Conservation (phyloP, 1,284 basidiomycete species). For the Rhodotorula sp. region DNA sequence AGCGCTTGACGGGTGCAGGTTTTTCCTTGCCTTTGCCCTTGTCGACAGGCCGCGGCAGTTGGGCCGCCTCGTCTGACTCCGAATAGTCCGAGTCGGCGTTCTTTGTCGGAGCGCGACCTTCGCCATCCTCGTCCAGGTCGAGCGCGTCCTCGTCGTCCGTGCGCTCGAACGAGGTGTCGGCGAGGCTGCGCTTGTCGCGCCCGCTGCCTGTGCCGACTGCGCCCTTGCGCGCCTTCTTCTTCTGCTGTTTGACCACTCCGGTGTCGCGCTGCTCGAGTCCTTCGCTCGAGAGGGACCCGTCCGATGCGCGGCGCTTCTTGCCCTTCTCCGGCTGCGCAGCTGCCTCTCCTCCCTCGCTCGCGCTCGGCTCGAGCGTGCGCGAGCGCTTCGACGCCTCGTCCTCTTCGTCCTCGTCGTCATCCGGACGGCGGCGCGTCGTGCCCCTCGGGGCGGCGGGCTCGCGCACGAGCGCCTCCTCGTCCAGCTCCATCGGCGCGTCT, state of each 20-base stretch:
- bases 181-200: conserved; percentile 24
- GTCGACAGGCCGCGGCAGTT: neutral
- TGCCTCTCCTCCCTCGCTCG: no score
- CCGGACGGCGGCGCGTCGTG: neutral
- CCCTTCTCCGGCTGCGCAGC: neutral
- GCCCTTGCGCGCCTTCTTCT: conserved; percentile 19
- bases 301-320: conserved; percentile 10
- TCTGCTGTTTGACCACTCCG: neutral
- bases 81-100: conserved; percentile 37
- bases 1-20: conserved; percentile 19
- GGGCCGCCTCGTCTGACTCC: neutral
- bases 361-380: neutral
- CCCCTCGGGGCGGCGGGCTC: neutral
- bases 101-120: neutral
- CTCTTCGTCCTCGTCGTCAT: neutral
- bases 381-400: conserved; percentile 3
- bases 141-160: neutral
- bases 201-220: conserved; percentile 4
- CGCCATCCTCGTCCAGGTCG: neutral
- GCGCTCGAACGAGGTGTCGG: conserved; percentile 11
- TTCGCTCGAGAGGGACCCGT: neutral
- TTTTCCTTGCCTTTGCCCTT: neutral
- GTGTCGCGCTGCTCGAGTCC: no score
- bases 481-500: conserved; percentile 21
- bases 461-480: neutral